Percentiles rank a stretch among this genome's conserved stretches.
Conservation (phyloP, 305 asterid genomes). For the Fraxinus velutina region DNA sequence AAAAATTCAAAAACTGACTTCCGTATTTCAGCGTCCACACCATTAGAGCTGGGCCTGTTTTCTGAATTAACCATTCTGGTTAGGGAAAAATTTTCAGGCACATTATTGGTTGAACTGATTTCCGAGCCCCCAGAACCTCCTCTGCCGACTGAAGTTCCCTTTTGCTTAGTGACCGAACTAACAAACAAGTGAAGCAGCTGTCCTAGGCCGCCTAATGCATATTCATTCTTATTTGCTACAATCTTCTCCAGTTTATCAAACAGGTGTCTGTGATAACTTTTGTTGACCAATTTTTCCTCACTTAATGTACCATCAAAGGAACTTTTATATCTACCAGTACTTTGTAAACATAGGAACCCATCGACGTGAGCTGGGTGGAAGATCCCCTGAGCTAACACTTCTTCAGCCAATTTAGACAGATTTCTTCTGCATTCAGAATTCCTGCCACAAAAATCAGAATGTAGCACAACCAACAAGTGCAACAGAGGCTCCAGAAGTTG, state of each 20-base stretch:
- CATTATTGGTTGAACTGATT: conserved; percentile 18
- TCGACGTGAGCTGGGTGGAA: conserved; percentile 81
- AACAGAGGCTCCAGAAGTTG: conserved; percentile 71
- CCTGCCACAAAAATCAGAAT: conserved; percentile 30
- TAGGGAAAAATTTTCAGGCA: conserved; percentile 21
- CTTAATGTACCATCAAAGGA: conserved; percentile 40
- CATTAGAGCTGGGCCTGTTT: conserved; percentile 29
- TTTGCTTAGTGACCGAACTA: conserved; percentile 51
- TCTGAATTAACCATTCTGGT: conserved; percentile 26
- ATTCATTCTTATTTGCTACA: conserved; percentile 46
- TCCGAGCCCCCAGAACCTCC: conserved; percentile 34
- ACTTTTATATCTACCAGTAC: conserved; percentile 48
- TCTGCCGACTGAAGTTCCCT: conserved; percentile 38
- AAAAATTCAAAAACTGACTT: conserved; percentile 61
- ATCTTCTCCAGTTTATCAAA: conserved; percentile 76
- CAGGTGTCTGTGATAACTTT: conserved; percentile 83
- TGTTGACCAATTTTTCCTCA: conserved; percentile 51
- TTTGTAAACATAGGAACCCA: conserved; percentile 63
- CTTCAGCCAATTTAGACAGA: conserved; percentile 53
- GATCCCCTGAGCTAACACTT: conserved; percentile 74
- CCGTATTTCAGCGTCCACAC: conserved; percentile 54
- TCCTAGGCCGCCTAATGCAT: conserved; percentile 64
- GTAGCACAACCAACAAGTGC: conserved; percentile 50
- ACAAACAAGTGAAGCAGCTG: conserved; percentile 70
- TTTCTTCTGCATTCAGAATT: conserved; percentile 38